A percentile compares a stretch with the other conserved stretches of the same genome.
These are phyloP conservation scores for Phytophthora kernoviae DNA, from an alignment of 352 stramenopile genomes.

Conservation along the genomic window DNA sequence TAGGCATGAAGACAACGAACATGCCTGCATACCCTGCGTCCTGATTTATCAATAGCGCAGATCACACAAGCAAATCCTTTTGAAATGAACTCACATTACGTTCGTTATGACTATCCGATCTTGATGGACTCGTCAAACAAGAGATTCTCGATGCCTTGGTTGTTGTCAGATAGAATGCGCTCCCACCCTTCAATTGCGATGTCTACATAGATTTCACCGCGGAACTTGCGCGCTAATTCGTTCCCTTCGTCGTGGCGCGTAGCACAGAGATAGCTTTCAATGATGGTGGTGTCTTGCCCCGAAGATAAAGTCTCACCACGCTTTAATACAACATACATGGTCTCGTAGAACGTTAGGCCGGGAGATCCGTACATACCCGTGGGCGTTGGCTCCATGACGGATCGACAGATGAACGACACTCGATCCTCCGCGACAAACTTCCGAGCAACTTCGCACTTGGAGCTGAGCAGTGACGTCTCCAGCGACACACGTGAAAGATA, in stretches of 20 bases:
- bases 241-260: slow-evolving; percentile 29
- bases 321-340: slow-evolving; percentile 25
- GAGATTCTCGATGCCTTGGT: slow-evolving; percentile 54
- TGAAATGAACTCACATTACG: not conserved
- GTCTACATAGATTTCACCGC: slow-evolving; percentile 30
- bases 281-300: slow-evolving; percentile 23
- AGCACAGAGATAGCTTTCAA: slow-evolving; percentile 34
- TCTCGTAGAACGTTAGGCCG: slow-evolving; percentile 30
- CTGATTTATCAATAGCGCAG: not conserved
- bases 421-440: slow-evolving; percentile 23
- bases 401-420: slow-evolving; percentile 27
- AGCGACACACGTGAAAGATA: slow-evolving; percentile 30
- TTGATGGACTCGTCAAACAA: slow-evolving; percentile 36
- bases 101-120: slow-evolving; percentile 10
- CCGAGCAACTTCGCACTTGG: slow-evolving; percentile 25
- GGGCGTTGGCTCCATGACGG: slow-evolving; percentile 25
- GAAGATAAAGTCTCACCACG: slow-evolving; percentile 14
- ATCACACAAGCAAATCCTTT: not conserved
- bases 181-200: slow-evolving; percentile 37
- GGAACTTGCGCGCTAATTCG: slow-evolving; percentile 21
- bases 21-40: too few species aligned
- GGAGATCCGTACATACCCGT: not conserved
- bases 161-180: slow-evolving; percentile 29
- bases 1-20: not conserved
- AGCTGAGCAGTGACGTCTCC: slow-evolving; percentile 16